phyloP scores from a whole-genome alignment of 192 early-diverging fungal species.

The Backusella psychrophila region DNA sequence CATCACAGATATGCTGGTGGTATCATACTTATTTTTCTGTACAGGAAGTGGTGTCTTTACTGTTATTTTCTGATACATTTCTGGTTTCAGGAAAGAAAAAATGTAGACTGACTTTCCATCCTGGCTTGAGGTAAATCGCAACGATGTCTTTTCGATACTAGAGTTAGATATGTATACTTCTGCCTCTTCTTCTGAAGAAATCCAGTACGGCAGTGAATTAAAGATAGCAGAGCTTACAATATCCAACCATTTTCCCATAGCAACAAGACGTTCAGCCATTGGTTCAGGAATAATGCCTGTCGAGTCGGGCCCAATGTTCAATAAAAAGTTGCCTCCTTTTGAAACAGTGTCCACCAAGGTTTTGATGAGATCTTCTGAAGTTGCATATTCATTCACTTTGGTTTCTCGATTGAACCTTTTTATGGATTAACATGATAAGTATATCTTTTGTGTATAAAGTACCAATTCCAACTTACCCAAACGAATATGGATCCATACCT shows the following conservation, averaged over 20 bases:
- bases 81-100: background rate
- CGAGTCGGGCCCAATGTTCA: constrained; percentile 25
- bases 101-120: background rate
- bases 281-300: constrained; percentile 6
- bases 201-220: constrained; percentile 14
- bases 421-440: background rate
- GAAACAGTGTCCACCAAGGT: constrained; percentile 15
- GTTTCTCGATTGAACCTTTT: constrained; percentile 19
- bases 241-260: constrained; percentile 18
- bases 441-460: background rate
- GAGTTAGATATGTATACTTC: background rate
- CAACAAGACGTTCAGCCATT: background rate
- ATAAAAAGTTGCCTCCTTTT: constrained; percentile 28
- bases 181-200: background rate
- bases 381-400: constrained; percentile 21
- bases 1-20: background rate
- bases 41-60: background rate
- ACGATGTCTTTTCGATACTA: background rate
- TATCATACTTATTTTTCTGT: background rate
- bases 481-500: constrained; percentile 30
- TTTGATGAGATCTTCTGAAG: constrained; percentile 14
- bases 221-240: background rate
- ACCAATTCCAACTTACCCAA: constrained; percentile 19
- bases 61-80: background rate
- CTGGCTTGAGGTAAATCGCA: background rate